Percentiles rank a stretch among this genome's conserved stretches.
phyloP scores from a whole-genome alignment of 1,284 basidiomycete species.

The Polyporus tsugae region DNA sequence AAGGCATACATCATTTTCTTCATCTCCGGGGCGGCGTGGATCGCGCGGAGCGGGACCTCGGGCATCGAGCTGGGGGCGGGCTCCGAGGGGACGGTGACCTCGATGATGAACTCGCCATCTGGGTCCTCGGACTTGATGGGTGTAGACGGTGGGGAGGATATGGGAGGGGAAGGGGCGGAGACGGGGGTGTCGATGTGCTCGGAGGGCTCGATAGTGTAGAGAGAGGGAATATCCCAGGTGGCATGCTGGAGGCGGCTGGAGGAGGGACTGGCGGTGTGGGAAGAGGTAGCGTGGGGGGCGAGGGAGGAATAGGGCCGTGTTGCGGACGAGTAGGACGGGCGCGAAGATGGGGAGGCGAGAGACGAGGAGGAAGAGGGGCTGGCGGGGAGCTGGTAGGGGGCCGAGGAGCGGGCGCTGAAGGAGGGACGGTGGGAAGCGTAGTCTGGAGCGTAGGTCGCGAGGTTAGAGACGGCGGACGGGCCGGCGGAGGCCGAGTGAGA shows the following conservation, averaged over 20 bases:
- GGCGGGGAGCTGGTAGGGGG: slow-evolving; percentile 14
- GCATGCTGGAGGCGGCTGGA: slow-evolving; percentile 13
- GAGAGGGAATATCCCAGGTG: slow-evolving; percentile 7
- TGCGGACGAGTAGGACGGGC: slow-evolving; percentile 20
- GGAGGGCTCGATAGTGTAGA: slow-evolving; percentile 15
- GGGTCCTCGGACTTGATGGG: slow-evolving; percentile 35
- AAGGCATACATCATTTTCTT: slow-evolving; percentile 78
- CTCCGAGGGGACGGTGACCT: slow-evolving; percentile 36
- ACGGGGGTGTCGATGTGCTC: slow-evolving; percentile 14
- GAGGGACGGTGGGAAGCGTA: slow-evolving; percentile 18
- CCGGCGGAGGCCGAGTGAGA: slow-evolving; percentile 21
- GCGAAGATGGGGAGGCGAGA: slow-evolving; percentile 20
- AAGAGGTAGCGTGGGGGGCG: slow-evolving; percentile 20
- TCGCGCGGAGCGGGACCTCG: slow-evolving; percentile 77
- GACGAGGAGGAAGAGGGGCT: slow-evolving; percentile 18
- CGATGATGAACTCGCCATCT: slow-evolving; percentile 42
- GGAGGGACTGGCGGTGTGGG: slow-evolving; percentile 13
- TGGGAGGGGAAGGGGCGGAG: slow-evolving; percentile 2
- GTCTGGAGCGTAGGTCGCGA: slow-evolving; percentile 10
- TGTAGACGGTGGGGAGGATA: slow-evolving; percentile 8
- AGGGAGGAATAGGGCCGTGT: slow-evolving; percentile 29
- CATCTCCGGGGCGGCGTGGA: slow-evolving; percentile 72
- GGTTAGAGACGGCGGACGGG: slow-evolving; percentile 19
- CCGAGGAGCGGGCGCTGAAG: slow-evolving; percentile 9
- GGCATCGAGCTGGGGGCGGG: slow-evolving; percentile 45